phyloP scores from a whole-genome alignment of 169 alveolate species.

The Blepharisma undulans region DNA sequence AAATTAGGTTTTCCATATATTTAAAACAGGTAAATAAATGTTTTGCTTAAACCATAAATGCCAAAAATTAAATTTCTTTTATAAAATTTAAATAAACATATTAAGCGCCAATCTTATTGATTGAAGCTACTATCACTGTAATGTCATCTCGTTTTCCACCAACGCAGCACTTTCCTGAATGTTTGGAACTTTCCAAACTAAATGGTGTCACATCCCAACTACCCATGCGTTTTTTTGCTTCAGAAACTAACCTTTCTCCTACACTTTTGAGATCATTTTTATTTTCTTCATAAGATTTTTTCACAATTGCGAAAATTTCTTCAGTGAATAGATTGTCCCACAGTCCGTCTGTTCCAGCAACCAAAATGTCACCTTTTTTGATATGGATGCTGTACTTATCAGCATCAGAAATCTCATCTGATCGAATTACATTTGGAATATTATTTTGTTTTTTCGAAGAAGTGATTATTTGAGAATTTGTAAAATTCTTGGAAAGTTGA shows the following conservation, averaged over 20 bases:
- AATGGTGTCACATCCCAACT: not conserved
- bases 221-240: not conserved
- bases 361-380: not conserved
- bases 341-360: constrained; percentile 14
- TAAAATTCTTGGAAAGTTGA: not conserved
- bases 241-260: not conserved
- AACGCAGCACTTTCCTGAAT: not conserved
- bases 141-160: constrained; percentile 9
- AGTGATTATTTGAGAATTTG: too few species aligned
- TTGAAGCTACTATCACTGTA: constrained; percentile 4
- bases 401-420: not conserved
- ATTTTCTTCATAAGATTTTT: not conserved
- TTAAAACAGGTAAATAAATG: too few species aligned
- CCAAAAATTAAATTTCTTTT: too few species aligned
- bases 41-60: too few species aligned
- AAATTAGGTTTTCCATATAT: too few species aligned
- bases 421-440: not conserved
- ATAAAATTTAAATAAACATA: too few species aligned
- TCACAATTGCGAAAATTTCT: not conserved
- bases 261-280: not conserved
- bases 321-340: constrained; percentile 8
- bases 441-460: not conserved
- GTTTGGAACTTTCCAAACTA: not conserved
- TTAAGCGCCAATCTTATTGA: not conserved
- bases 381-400: not conserved